Evolutionary conservation across 129 eudicot genomes (phyloP).

Genomic region (Chrysanthemum seticuspe): DNA sequence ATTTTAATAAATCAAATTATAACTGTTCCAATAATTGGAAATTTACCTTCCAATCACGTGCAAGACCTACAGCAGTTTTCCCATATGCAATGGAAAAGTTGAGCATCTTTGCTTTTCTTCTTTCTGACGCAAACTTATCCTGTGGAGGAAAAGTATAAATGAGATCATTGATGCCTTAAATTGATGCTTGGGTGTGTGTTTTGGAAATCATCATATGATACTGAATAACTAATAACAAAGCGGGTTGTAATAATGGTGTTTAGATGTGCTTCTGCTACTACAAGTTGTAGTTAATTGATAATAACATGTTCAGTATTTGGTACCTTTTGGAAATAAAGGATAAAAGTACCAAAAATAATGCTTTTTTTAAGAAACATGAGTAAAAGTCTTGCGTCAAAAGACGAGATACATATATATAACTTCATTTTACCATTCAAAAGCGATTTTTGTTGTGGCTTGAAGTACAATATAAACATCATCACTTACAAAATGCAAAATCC

Average conservation of each 20-base stretch:
- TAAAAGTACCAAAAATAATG: too few relatives aligned
- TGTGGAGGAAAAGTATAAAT: slow-evolving; percentile 8
- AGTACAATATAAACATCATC: too few relatives aligned
- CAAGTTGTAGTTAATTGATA: background rate
- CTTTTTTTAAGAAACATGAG: too few relatives aligned
- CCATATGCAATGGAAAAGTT: slow-evolving; percentile 98
- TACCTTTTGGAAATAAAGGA: too few relatives aligned
- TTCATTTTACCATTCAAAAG: too few relatives aligned
- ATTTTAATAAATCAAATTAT: background rate
- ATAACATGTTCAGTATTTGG: background rate
- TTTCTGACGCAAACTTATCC: slow-evolving; percentile 96
- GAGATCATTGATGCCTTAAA: background rate
- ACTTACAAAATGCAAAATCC: too few relatives aligned
- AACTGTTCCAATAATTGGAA: background rate
- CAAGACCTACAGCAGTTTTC: slow-evolving; percentile 80
- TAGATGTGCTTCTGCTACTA: background rate
- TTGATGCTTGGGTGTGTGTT: background rate
- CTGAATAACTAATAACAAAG: background rate
- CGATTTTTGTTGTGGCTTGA: too few relatives aligned
- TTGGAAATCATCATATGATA: background rate
- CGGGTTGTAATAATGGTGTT: too few relatives aligned
- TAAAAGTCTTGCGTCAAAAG: too few relatives aligned
- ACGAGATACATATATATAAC: too few relatives aligned
- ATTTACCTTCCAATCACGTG: slow-evolving; percentile 94
- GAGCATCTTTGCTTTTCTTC: slow-evolving; percentile 97